Evolutionary conservation across 805 yeast species (phyloP), one percentile per base, ranked within the genome.

Genomic region (Kodamaea leandrae): DNA sequence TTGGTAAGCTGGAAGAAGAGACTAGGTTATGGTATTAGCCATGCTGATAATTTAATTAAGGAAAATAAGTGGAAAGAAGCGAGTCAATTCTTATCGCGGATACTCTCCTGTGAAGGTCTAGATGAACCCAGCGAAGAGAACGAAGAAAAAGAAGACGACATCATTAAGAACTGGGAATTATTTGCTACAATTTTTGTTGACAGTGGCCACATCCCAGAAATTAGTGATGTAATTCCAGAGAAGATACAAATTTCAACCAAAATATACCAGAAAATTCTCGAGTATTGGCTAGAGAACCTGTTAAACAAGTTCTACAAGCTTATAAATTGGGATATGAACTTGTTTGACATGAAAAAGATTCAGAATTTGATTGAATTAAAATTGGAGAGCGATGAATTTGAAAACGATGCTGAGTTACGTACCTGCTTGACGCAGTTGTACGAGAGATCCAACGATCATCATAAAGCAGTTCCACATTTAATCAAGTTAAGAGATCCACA

Each of bases 381-480:
- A 42, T 52, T 78, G 46, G 71, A 71, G 38, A 32, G 54, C 59
- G 35, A 47, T 4, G 48, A 55, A 19, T 33, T 32, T 12, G 37
- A 39, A 28, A 24, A 33, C 9, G 24, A 42, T 9, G 17, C 23
- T 2, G 24, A 32, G 1, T 53, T 80, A 10, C 61, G 84, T 39
- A 55, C 66, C 24, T 59, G 69, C 29, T 58, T 81, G 18, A 71
- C 81, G 20, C 63, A 73, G 8, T 52, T 88, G 7, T 83, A 83
- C 50, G 62, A 83, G 8, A 69, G 72, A 37, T 62, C 78, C 0
- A 74, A 76, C 23, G 82, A 82, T 32, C 83, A 83, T 2, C 63
- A 66, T 2, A 68, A 71, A 24, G 90, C 96, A 2, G 78, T 84
- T 6, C 70, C 70, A 0, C 89, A 83, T 54, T 65, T 86, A 49